phyloP scores from a whole-genome alignment of 2,329 filamentous ascomycete species.

The Talaromyces funiculosus region DNA sequence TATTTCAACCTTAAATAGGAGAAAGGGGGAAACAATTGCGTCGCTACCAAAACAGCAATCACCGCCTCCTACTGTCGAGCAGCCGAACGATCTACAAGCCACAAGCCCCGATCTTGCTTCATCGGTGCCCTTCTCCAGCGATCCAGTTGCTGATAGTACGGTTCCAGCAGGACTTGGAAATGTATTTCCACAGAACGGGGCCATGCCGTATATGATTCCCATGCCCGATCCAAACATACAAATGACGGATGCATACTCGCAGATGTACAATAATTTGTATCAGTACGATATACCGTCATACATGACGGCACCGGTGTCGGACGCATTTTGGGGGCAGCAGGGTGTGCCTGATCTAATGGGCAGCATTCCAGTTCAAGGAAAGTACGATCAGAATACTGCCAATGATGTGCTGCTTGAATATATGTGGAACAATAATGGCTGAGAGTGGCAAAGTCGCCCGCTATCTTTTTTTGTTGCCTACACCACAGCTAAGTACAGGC shows the following conservation, averaged over 20 bases:
- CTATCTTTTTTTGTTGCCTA: not conserved
- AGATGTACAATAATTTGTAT: conserved; percentile 6
- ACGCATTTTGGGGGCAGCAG: not conserved
- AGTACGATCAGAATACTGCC: not conserved
- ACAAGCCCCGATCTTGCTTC: not conserved
- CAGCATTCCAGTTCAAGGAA: not conserved
- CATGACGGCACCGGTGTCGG: not conserved
- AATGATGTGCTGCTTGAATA: conserved; percentile 1
- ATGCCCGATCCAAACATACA: not conserved
- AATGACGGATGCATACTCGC: conserved; percentile 1
- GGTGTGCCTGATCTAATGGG: not conserved
- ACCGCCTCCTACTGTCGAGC: not conserved
- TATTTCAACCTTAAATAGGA: not conserved
- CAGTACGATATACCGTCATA: conserved; percentile 6
- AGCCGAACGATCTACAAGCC: not conserved
- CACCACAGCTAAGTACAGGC: not conserved
- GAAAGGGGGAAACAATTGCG: not conserved
- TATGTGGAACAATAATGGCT: conserved; percentile 7
- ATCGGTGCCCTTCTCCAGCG: not conserved
- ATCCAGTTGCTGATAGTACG: not conserved
- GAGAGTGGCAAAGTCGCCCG: not conserved
- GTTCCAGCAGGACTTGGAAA: not conserved
- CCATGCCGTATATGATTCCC: conserved; percentile 4
- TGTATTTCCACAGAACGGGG: not conserved
- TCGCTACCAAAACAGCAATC: not conserved